Conservation (phyloP, 441 rosid genomes). For the Sinapis alba region DNA sequence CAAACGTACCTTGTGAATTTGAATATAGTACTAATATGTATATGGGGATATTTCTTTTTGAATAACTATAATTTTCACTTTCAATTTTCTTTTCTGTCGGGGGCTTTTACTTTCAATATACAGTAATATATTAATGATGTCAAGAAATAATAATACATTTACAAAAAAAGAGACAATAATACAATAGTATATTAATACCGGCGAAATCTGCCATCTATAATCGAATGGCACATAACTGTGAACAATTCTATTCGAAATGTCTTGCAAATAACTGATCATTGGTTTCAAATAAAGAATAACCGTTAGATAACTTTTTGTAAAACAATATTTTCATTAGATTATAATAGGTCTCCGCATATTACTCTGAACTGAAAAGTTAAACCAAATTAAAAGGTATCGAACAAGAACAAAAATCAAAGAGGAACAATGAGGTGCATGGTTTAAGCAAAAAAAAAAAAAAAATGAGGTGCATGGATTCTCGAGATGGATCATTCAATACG, state of each 20-base stretch:
- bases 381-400: not conserved
- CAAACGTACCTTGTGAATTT: slow-evolving; percentile 18
- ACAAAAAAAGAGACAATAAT: not conserved
- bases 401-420: slow-evolving; percentile 26
- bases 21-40: slow-evolving; percentile 3
- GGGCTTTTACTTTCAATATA: slow-evolving; percentile 17
- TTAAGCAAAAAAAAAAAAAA: too few species aligned
- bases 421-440: slow-evolving; percentile 34
- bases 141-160: not conserved
- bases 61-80: slow-evolving; percentile 34
- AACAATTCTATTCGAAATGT: slow-evolving; percentile 1
- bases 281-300: slow-evolving; percentile 9
- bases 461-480: slow-evolving; percentile 34
- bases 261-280: slow-evolving; percentile 20
- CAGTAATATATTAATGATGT: slow-evolving; percentile 13
- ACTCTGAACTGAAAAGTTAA: not conserved
- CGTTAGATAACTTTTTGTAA: not conserved
- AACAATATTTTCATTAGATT: not conserved
- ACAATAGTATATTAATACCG: not conserved
- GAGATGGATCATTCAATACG: slow-evolving; percentile 33
- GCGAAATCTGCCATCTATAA: not conserved
- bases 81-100: slow-evolving; percentile 22
- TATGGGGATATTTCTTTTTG: slow-evolving; percentile 18
- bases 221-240: not conserved
- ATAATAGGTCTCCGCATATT: not conserved